Percentiles rank a stretch among this genome's conserved stretches.
Conservation (phyloP, 2,329 filamentous ascomycete genomes). For the Ascochyta rabiei region DNA sequence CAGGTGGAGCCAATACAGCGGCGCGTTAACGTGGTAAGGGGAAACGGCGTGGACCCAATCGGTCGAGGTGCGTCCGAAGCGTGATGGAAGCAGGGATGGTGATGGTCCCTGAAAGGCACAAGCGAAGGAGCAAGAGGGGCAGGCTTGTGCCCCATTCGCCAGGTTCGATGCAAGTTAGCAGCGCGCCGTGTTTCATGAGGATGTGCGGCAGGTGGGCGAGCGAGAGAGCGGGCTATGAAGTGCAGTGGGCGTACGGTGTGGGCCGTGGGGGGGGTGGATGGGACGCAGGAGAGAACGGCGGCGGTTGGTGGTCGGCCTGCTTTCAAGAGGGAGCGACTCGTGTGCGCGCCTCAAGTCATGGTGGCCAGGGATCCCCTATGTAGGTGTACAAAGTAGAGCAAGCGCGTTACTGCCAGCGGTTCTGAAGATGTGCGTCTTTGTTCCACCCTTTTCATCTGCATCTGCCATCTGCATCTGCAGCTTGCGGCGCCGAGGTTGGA, state of each 20-base stretch:
- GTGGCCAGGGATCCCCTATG: neutral
- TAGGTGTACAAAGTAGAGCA: too few relatives aligned
- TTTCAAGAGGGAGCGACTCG: constrained; percentile 4
- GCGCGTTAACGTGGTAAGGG: neutral
- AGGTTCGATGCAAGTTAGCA: neutral
- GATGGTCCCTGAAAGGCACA: constrained; percentile 3
- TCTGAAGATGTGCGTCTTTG: constrained; percentile 14
- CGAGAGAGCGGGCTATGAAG: neutral
- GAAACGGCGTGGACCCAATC: neutral
- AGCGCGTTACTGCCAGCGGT: constrained; percentile 9
- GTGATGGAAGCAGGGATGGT: constrained; percentile 5
- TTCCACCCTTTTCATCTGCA: too few relatives aligned
- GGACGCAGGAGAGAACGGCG: neutral
- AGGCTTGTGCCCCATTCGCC: constrained; percentile 1
- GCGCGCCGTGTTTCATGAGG: constrained; percentile 9
- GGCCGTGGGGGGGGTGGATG: too few relatives aligned
- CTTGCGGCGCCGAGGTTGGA: constrained; percentile 5
- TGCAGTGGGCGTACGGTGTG: too few relatives aligned
- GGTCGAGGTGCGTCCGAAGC: constrained; percentile 5
- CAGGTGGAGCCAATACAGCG: constrained; percentile 13
- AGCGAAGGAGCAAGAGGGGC: constrained; percentile 8
- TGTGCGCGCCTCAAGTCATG: neutral
- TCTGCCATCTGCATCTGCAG: too few relatives aligned
- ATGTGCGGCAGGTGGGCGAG: constrained; percentile 15
- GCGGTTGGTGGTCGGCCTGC: neutral